Evolutionary conservation across 106 monocot genomes (phyloP).

Genomic region (Dendrobium nobile): DNA sequence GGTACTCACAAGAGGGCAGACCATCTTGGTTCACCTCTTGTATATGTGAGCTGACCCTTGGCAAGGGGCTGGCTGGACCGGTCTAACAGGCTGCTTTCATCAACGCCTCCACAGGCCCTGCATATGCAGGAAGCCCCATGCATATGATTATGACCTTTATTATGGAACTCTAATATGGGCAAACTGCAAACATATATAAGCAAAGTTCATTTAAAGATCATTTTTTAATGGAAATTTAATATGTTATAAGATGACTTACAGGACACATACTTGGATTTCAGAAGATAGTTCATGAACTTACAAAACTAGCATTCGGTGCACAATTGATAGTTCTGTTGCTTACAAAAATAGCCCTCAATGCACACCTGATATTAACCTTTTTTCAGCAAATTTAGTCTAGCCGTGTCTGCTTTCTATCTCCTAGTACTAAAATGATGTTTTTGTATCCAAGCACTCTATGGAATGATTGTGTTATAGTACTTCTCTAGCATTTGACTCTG

Average conservation of each 20-base stretch:
- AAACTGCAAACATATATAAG: too few species aligned
- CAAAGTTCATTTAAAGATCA: too few species aligned
- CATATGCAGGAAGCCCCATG: too few species aligned
- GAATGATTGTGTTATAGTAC: background rate
- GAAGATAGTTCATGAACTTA: background rate
- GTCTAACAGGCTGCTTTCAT: too few species aligned
- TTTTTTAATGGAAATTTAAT: background rate
- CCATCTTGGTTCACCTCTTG: too few species aligned
- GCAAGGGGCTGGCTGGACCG: too few species aligned
- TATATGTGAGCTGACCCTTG: too few species aligned
- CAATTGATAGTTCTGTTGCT: background rate
- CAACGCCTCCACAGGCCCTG: too few species aligned
- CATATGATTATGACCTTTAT: too few species aligned
- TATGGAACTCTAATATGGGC: too few species aligned
- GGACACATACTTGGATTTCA: background rate
- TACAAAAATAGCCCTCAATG: background rate
- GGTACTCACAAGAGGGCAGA: too few species aligned
- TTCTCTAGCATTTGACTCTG: background rate
- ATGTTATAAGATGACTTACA: background rate
- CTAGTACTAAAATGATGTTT: background rate
- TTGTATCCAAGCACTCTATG: background rate
- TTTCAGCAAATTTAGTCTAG: background rate
- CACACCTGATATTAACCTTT: background rate
- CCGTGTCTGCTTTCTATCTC: background rate
- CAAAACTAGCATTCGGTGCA: background rate